A percentile compares a stretch with the other conserved stretches of the same genome.
Conservation (phyloP, 129 eudicot genomes). For the Cynara cardunculus region DNA sequence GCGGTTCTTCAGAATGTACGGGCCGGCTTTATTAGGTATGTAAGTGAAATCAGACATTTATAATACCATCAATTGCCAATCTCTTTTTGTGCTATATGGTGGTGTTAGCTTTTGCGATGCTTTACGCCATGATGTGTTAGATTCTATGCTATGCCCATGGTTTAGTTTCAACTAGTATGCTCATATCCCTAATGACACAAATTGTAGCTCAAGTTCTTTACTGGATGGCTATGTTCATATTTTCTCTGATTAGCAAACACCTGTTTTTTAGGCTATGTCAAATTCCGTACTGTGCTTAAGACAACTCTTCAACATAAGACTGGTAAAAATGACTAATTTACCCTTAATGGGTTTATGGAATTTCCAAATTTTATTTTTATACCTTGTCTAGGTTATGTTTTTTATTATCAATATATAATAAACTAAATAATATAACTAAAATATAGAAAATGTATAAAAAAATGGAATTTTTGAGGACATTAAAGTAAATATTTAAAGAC, state of each 20-base stretch:
- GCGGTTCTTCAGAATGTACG: conserved; percentile 80
- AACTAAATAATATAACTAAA: no score
- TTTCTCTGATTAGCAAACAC: background rate
- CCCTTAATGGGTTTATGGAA: no score
- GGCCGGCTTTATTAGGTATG: conserved; percentile 72
- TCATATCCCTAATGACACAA: conserved; percentile 1
- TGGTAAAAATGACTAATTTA: no score
- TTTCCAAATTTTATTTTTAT: no score
- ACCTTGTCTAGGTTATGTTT: no score
- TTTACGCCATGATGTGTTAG: background rate
- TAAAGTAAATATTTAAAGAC: no score
- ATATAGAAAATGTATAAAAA: no score
- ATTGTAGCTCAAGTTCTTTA: background rate
- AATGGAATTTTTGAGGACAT: no score
- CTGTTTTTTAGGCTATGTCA: conserved; percentile 4
- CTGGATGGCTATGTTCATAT: conserved; percentile 5
- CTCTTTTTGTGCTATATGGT: background rate
- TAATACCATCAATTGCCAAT: background rate
- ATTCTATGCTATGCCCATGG: background rate
- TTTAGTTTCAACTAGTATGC: background rate
- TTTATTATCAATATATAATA: no score
- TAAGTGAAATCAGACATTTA: background rate
- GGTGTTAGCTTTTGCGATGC: background rate
- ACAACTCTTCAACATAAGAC: no score
- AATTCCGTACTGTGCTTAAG: background rate